Conservation (phyloP, 1,284 basidiomycete species). For the Heterobasidion occidentale region DNA sequence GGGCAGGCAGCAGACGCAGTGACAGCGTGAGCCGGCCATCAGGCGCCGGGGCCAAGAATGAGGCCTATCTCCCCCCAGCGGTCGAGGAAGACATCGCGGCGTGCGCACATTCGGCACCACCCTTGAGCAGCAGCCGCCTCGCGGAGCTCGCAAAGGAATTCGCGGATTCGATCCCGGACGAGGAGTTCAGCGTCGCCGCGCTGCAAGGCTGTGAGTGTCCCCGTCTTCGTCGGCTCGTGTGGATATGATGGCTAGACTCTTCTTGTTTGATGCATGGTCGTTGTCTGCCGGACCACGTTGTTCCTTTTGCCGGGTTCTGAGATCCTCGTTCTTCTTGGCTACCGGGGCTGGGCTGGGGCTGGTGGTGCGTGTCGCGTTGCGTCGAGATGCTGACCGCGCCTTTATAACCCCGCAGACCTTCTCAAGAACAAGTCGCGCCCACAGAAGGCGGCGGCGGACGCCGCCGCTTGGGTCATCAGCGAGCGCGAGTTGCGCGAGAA, state of each 20-base stretch:
- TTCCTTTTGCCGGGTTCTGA: conserved; percentile 3
- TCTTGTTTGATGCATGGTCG: background rate
- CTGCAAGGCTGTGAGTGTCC: conserved; percentile 71
- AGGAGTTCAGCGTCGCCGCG: conserved; percentile 79
- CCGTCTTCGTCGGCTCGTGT: conserved; percentile 12
- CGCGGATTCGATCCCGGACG: conserved; percentile 67
- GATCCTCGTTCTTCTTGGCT: no score
- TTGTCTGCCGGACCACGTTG: conserved; percentile 2
- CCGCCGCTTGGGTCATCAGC: conserved; percentile 58
- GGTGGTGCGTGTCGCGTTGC: conserved; percentile 15
- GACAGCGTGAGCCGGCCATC: conserved; percentile 15
- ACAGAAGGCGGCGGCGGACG: conserved; percentile 57
- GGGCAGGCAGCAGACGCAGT: conserved; percentile 13
- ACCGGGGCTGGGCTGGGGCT: conserved; percentile 1
- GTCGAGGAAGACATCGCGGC: conserved; percentile 50
- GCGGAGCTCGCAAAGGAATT: conserved; percentile 63
- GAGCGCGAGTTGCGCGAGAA: conserved; percentile 68
- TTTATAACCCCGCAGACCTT: conserved; percentile 39
- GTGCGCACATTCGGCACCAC: conserved; percentile 52
- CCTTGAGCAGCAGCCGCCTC: conserved; percentile 54
- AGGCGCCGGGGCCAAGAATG: conserved; percentile 46
- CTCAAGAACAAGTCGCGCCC: conserved; percentile 76
- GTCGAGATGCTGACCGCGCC: conserved; percentile 16
- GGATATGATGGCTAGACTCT: conserved; percentile 5
- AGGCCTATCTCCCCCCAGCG: conserved; percentile 54